phyloP scores from a whole-genome alignment of 441 rosid genomes.

The Theobroma grandiflorum region DNA sequence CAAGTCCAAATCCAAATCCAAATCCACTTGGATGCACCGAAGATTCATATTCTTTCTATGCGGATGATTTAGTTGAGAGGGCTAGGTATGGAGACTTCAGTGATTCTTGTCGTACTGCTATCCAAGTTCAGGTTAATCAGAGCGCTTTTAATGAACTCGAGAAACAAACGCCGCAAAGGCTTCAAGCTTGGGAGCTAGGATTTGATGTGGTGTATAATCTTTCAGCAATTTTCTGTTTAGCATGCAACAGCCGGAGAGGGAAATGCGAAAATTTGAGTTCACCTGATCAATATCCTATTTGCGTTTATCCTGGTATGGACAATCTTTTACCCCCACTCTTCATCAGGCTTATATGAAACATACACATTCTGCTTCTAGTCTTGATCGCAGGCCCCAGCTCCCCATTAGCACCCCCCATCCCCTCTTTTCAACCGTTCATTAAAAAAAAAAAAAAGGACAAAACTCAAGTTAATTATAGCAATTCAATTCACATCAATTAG shows the following conservation, averaged over 20 bases:
- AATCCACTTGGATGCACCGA: neutral
- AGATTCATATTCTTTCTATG: neutral
- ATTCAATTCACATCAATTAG: neutral
- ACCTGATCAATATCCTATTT: neutral
- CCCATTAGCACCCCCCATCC: neutral
- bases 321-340: neutral
- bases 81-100: too few relatives aligned
- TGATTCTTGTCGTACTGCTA: neutral
- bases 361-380: neutral
- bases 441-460: neutral
- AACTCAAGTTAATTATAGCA: neutral
- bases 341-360: neutral
- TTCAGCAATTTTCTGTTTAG: neutral
- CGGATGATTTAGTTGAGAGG: neutral
- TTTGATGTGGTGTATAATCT: neutral
- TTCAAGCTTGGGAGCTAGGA: neutral
- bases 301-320: neutral
- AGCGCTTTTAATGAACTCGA: neutral
- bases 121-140: neutral
- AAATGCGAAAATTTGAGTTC: neutral
- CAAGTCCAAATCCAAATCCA: neutral
- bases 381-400: neutral
- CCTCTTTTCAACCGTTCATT: neutral
- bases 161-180: accelerated
- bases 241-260: neutral